These are phyloP conservation scores for Mycena indigotica DNA, from an alignment of 768 basidiomycete genomes.

Conservation along the genomic window DNA sequence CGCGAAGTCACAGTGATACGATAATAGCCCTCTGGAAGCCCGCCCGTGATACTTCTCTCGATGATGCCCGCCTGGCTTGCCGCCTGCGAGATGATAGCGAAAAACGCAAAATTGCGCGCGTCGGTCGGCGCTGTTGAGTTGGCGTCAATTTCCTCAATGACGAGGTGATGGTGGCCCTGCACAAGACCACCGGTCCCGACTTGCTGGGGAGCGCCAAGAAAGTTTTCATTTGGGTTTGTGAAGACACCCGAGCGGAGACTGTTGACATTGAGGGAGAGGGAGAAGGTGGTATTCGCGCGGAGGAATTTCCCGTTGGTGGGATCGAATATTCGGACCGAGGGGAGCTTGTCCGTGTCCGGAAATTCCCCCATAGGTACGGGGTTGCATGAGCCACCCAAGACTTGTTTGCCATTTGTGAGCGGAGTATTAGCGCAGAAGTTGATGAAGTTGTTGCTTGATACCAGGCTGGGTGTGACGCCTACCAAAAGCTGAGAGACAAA, in stretches of 20 bases:
- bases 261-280: constrained; percentile 49
- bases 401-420: constrained; percentile 55
- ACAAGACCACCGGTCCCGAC: constrained; percentile 51
- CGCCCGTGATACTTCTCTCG: constrained; percentile 49
- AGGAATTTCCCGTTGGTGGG: constrained; percentile 50
- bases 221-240: constrained; percentile 48
- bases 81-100: constrained; percentile 51
- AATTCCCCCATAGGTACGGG: constrained; percentile 62
- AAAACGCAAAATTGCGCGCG: constrained; percentile 58
- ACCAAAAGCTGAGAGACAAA: background rate
- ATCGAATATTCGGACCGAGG: constrained; percentile 51
- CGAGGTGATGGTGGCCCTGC: constrained; percentile 63
- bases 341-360: constrained; percentile 50
- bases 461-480: constrained; percentile 31
- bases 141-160: constrained; percentile 53
- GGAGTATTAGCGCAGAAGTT: constrained; percentile 57
- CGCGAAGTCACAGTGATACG: constrained; percentile 24
- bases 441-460: constrained; percentile 75
- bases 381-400: constrained; percentile 48
- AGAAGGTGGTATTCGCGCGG: constrained; percentile 51
- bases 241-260: constrained; percentile 58
- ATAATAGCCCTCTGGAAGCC: constrained; percentile 49
- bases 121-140: constrained; percentile 51
- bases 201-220: constrained; percentile 56
- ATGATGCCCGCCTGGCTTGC: constrained; percentile 49